Conservation (phyloP, 1,284 basidiomycete genomes). For the Pseudozyma hubeiensis region DNA sequence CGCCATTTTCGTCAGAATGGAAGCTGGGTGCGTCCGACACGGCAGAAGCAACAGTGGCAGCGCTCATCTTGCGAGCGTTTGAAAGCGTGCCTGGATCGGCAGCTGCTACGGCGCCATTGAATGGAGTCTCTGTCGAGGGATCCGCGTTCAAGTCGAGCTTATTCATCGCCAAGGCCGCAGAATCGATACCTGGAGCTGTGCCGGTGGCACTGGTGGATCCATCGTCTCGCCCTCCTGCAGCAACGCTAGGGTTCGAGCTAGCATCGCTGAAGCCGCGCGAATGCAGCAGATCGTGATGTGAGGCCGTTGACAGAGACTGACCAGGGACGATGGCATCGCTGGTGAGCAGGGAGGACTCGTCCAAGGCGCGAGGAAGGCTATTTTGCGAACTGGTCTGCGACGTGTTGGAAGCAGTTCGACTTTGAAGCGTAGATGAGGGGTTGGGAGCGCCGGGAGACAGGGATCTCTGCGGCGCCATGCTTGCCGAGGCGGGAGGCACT, state of each 20-base stretch:
- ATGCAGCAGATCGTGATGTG: conserved; percentile 6
- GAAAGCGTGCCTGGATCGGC: conserved; percentile 5
- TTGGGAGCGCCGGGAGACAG: conserved; percentile 16
- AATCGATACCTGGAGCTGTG: conserved; percentile 5
- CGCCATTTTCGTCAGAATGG: conserved; percentile 47
- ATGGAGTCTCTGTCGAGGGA: background rate
- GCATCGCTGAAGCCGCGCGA: conserved; percentile 33
- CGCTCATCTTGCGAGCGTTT: conserved; percentile 53
- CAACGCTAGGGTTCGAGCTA: conserved; percentile 19
- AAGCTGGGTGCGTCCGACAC: conserved; percentile 32
- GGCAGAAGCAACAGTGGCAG: conserved; percentile 41
- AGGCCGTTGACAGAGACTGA: conserved; percentile 4
- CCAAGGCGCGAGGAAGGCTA: conserved; percentile 1
- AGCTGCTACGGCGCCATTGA: background rate
- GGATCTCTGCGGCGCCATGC: conserved; percentile 13
- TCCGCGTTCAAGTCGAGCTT: conserved; percentile 1
- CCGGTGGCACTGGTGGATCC: conserved; percentile 9
- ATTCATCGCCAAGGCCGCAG: background rate
- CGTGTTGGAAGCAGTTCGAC: conserved; percentile 18
- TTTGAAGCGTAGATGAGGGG: conserved; percentile 8
- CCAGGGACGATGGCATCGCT: conserved; percentile 8
- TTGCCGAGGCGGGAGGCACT: conserved; percentile 16
- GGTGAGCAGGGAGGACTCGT: background rate
- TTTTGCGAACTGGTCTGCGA: conserved; percentile 19
- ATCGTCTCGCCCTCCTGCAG: conserved; percentile 1